Percentiles rank a stretch among this genome's conserved stretches.
Conservation (phyloP, 441 rosid genomes). For the Populus hybrid region DNA sequence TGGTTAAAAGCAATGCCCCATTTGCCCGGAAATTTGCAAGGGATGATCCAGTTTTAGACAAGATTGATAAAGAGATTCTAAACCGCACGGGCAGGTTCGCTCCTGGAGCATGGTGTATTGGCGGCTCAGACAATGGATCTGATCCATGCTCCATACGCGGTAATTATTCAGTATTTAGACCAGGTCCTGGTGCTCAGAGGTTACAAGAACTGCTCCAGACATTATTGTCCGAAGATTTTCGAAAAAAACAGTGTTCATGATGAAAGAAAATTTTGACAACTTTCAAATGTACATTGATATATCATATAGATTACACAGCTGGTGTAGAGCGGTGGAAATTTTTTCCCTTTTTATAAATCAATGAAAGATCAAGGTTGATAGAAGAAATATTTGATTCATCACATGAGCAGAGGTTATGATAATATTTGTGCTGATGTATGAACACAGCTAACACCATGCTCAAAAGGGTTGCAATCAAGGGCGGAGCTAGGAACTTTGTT, state of each 20-base stretch:
- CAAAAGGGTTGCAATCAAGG: neutral
- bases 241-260: conserved; percentile 61
- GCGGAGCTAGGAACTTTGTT: no score
- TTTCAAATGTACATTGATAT: conserved; percentile 37
- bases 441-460: neutral
- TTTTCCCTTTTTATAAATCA: conserved; percentile 2
- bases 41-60: conserved; percentile 74
- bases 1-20: conserved; percentile 80
- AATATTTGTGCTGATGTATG: neutral
- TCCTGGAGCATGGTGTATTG: conserved; percentile 90
- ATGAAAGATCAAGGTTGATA: conserved; percentile 4
- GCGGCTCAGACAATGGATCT: conserved; percentile 52
- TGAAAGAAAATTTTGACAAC: conserved; percentile 17
- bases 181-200: conserved; percentile 80
- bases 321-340: conserved; percentile 13
- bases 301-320: conserved; percentile 30
- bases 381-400: neutral
- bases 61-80: conserved; percentile 78
- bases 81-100: conserved; percentile 62
- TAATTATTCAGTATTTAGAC: conserved; percentile 55
- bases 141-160: conserved; percentile 72
- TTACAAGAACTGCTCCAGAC: conserved; percentile 54
- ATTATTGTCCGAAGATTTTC: conserved; percentile 57
- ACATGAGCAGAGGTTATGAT: neutral
- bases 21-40: conserved; percentile 83